These are phyloP conservation scores for Annulohypoxylon bovei DNA, from an alignment of 495 filamentous ascomycete genomes.

Conservation along the genomic window DNA sequence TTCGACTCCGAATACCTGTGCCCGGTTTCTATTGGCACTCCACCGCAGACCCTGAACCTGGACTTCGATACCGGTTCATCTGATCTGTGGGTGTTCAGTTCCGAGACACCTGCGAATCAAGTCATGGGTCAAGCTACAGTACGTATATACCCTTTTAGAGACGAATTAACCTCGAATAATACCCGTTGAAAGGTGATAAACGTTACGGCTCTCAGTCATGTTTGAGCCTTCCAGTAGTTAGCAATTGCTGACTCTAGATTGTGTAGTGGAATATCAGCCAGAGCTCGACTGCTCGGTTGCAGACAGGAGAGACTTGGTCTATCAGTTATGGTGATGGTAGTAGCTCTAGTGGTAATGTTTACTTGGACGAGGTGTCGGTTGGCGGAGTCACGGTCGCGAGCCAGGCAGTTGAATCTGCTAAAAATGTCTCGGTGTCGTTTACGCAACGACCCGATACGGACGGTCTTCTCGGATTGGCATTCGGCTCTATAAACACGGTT, in stretches of 20 bases:
- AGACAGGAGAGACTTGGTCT: conserved; percentile 67
- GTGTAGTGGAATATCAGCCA: conserved; percentile 64
- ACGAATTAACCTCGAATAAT: neutral
- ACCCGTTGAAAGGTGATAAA: neutral
- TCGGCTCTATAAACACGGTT: conserved; percentile 77
- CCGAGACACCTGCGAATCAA: conserved; percentile 53
- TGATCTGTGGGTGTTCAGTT: conserved; percentile 74
- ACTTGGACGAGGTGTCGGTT: conserved; percentile 78
- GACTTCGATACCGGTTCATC: conserved; percentile 82
- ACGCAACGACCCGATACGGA: conserved; percentile 66
- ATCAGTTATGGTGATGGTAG: conserved; percentile 82
- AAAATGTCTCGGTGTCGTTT: conserved; percentile 71
- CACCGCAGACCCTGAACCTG: conserved; percentile 72
- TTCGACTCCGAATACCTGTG: conserved; percentile 76
- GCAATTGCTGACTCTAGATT: conserved; percentile 43
- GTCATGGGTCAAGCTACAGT: conserved; percentile 58
- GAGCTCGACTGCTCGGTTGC: conserved; percentile 59
- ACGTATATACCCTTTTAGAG: neutral
- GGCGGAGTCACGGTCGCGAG: conserved; percentile 70
- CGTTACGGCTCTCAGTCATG: neutral
- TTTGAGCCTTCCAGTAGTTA: neutral
- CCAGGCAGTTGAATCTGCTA: conserved; percentile 80
- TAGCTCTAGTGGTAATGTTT: conserved; percentile 74
- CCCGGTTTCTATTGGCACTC: conserved; percentile 74
- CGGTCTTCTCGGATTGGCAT: conserved; percentile 81